Base-by-base conservation (phyloP, 2,329 filamentous ascomycete genomes). In the Aspergillus ustus region DNA sequence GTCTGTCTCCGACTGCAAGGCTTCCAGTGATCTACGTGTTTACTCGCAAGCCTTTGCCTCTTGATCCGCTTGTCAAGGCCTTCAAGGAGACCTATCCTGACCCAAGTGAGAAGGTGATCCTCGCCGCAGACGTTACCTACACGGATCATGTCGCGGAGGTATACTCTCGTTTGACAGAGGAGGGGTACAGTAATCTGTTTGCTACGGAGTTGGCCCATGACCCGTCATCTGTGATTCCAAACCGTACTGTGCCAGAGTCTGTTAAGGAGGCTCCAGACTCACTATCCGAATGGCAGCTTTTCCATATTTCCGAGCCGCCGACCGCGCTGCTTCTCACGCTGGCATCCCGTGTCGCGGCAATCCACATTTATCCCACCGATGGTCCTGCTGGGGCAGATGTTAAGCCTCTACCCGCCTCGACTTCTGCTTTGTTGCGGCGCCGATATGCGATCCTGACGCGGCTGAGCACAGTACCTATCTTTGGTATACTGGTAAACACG, bases 401-500 rank as follows among this genome's bases (percentile, higher is more conserved):
- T n/a, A 78, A 80, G 63, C 70, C 77, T 44, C 63, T 85, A 69
- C 72, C 84, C 67, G 74, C 83, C 61, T 78, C 83, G 4, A 85
- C 85, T 11, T 69, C 85, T n/a, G 77, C 81, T 8, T 79, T 84
- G 25, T 86, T 99, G 17, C 89, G 92, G 28, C 90, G 95, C 2
- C 91, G 95, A 43, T 99, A 98, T 76, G 95, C 90, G 1, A 88
- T 95, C 61, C 84, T 97, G 11, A 90, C 94, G 1, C 88, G 87
- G 0, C 87, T 98, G 29, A 87, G 89, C 19, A 92, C 92, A 0
- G 90, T 89, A 0, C 88, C 92, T 20, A 88, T 97, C 54, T 92
- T 97, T 69, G 95, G 95, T 7, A 97, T 99, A 63, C 82, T 99
- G 1, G 93, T 99, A 77, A 98, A 98, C 77, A 99, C 95, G 0